These are phyloP conservation scores for Kuraishia piskuri DNA, from an alignment of 805 yeast species.

Conservation along the genomic window DNA sequence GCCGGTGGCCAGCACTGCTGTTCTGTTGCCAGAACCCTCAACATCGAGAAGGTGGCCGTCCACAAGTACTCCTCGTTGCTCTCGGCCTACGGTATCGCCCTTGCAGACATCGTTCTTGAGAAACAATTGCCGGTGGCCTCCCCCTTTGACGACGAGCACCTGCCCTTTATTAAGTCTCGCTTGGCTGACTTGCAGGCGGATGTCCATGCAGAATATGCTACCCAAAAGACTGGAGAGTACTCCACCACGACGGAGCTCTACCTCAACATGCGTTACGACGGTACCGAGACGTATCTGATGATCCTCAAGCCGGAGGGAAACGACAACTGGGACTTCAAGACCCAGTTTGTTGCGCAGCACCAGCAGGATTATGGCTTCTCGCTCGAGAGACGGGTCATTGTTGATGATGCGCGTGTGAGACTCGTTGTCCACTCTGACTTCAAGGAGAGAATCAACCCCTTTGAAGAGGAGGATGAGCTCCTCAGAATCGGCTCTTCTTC, in stretches of 20 bases:
- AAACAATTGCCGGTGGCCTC: too few relatives aligned
- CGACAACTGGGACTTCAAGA: conserved; percentile 13
- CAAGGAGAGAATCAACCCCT: too few relatives aligned
- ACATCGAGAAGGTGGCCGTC: conserved; percentile 58
- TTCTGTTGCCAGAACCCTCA: conserved; percentile 63
- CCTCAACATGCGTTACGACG: conserved; percentile 73
- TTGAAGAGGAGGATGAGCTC: too few relatives aligned
- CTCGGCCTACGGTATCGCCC: conserved; percentile 82
- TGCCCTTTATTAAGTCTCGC: too few relatives aligned
- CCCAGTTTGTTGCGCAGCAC: conserved; percentile 18
- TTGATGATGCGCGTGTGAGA: conserved; percentile 45
- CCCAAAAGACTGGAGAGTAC: conserved; percentile 4
- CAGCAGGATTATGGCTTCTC: conserved; percentile 25
- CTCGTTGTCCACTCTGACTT: too few relatives aligned
- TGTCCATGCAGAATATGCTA: too few relatives aligned
- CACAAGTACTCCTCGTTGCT: conserved; percentile 79
- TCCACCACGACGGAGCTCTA: conserved; percentile 42
- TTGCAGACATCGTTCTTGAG: conserved; percentile 81
- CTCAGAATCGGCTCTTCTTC: too few relatives aligned
- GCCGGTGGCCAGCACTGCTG: conserved; percentile 92
- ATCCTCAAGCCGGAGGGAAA: conserved; percentile 28
- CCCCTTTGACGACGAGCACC: too few relatives aligned
- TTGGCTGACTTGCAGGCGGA: too few relatives aligned
- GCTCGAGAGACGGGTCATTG: conserved; percentile 16
- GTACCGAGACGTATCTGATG: conserved; percentile 83